Percentiles rank a stretch among this genome's conserved stretches.
Conservation (phyloP, 2,329 filamentous ascomycete species). For the Exophiala bonariae region DNA sequence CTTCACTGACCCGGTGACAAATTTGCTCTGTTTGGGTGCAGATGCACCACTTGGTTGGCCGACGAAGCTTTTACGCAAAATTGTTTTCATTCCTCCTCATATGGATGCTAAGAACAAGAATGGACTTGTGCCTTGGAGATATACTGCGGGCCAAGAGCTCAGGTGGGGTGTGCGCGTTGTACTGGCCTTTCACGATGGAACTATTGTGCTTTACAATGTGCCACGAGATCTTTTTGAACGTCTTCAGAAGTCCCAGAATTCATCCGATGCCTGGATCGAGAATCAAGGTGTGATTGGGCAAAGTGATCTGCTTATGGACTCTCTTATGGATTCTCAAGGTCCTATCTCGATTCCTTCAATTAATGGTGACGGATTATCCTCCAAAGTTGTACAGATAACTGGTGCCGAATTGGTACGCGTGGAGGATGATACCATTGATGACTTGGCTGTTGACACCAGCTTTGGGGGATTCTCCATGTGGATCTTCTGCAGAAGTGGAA, state of each 20-base stretch:
- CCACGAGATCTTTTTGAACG: constrained; percentile 56
- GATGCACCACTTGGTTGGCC: constrained; percentile 61
- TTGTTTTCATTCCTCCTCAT: constrained; percentile 52
- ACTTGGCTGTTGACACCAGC: constrained; percentile 23
- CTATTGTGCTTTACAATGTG: constrained; percentile 61
- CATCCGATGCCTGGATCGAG: constrained; percentile 23
- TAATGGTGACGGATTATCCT: not conserved
- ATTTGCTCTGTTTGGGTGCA: constrained; percentile 60
- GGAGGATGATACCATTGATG: constrained; percentile 19
- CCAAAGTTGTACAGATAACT: constrained; percentile 9
- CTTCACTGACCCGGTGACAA: constrained; percentile 62
- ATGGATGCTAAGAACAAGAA: constrained; percentile 26
- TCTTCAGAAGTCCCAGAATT: constrained; percentile 12
- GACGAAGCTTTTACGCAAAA: constrained; percentile 59
- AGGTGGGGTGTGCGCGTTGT: constrained; percentile 59
- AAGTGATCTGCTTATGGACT: constrained; percentile 27
- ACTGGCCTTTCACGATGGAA: constrained; percentile 53
- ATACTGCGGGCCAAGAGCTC: constrained; percentile 58
- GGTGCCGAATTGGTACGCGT: constrained; percentile 17
- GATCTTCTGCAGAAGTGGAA: constrained; percentile 22
- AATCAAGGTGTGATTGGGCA: constrained; percentile 24
- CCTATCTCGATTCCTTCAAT: not conserved
- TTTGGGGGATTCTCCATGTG: constrained; percentile 24
- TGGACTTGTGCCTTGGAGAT: constrained; percentile 50
- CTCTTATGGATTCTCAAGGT: constrained; percentile 13